These are phyloP conservation scores for Pseudoturritis turrita DNA, from an alignment of 345 rosid species.

Conservation along the genomic window DNA sequence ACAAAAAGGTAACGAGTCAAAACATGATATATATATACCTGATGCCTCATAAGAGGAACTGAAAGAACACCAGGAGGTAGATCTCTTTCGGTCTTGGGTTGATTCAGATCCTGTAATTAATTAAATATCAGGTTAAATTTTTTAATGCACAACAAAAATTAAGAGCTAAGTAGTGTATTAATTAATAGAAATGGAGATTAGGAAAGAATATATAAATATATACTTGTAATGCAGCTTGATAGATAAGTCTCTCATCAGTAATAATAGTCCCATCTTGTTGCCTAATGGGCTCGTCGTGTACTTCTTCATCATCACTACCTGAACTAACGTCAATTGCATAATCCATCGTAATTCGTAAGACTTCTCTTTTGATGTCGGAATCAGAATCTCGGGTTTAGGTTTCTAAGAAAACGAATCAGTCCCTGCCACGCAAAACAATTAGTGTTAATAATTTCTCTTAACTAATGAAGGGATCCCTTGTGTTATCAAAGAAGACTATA, in stretches of 20 bases:
- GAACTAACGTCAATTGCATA: slow-evolving; percentile 61
- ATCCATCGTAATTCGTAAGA: slow-evolving; percentile 23
- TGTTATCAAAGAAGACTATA: no score
- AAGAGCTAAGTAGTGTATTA: no score
- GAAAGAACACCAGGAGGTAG: slow-evolving; percentile 71
- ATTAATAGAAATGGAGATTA: no score
- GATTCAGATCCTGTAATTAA: slow-evolving; percentile 66
- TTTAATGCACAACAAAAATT: no score
- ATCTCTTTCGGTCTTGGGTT: slow-evolving; percentile 61
- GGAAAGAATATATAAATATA: no score
- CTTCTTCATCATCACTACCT: slow-evolving; percentile 53
- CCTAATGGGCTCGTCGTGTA: slow-evolving; percentile 30
- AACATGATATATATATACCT: slow-evolving; percentile 44
- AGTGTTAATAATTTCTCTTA: no score
- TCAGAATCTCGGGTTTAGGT: not conserved
- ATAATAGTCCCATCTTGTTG: slow-evolving; percentile 3
- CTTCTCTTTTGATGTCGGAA: not conserved
- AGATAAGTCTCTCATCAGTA: slow-evolving; percentile 52
- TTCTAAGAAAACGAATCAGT: slow-evolving; percentile 13
- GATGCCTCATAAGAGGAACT: slow-evolving; percentile 81
- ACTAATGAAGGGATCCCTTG: no score
- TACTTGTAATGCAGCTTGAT: slow-evolving; percentile 85
- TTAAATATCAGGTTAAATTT: not conserved
- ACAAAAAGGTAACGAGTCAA: slow-evolving; percentile 1
- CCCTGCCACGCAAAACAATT: slow-evolving; percentile 25